A percentile compares a stretch with the other conserved stretches of the same genome.
phyloP scores from a whole-genome alignment of 2,329 filamentous ascomycete genomes.

The Pseudogymnoascus sp. region DNA sequence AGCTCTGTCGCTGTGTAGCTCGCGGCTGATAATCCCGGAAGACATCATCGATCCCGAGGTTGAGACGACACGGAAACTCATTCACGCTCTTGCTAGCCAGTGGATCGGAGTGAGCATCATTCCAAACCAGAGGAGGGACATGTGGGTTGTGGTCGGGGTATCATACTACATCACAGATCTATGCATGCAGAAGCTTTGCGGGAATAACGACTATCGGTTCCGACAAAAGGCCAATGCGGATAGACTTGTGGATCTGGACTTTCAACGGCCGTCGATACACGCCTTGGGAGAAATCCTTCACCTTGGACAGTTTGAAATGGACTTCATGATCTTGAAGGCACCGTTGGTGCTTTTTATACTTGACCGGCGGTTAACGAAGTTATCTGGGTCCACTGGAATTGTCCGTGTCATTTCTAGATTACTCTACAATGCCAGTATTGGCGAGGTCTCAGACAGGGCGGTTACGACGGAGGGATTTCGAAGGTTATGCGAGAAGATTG shows the following conservation, averaged over 20 bases:
- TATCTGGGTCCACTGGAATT: conserved; percentile 76
- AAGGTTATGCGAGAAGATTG: conserved; percentile 78
- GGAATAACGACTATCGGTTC: conserved; percentile 91
- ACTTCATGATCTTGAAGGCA: conserved; percentile 88
- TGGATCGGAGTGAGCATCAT: conserved; percentile 94
- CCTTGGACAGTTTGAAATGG: conserved; percentile 75
- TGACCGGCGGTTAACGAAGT: conserved; percentile 84
- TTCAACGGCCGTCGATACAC: conserved; percentile 73
- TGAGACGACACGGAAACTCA: conserved; percentile 70
- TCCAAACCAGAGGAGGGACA: conserved; percentile 71
- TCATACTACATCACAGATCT: conserved; percentile 93
- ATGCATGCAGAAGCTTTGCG: conserved; percentile 84
- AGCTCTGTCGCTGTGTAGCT: conserved; percentile 83
- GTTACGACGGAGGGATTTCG: conserved; percentile 71
- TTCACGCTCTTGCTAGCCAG: conserved; percentile 80
- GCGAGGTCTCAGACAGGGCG: conserved; percentile 64
- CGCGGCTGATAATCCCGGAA: conserved; percentile 74
- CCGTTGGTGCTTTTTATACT: conserved; percentile 88
- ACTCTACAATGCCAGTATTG: conserved; percentile 78
- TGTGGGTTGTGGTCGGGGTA: conserved; percentile 84
- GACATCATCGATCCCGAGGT: conserved; percentile 81
- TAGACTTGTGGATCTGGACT: conserved; percentile 71
- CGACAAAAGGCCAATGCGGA: conserved; percentile 82
- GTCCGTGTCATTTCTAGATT: conserved; percentile 80
- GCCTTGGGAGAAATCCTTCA: conserved; percentile 72